Evolutionary conservation across 2,329 filamentous ascomycete genomes (phyloP), one percentile per base, ranked within the genome.

Genomic region (Phialophora macrospora): DNA sequence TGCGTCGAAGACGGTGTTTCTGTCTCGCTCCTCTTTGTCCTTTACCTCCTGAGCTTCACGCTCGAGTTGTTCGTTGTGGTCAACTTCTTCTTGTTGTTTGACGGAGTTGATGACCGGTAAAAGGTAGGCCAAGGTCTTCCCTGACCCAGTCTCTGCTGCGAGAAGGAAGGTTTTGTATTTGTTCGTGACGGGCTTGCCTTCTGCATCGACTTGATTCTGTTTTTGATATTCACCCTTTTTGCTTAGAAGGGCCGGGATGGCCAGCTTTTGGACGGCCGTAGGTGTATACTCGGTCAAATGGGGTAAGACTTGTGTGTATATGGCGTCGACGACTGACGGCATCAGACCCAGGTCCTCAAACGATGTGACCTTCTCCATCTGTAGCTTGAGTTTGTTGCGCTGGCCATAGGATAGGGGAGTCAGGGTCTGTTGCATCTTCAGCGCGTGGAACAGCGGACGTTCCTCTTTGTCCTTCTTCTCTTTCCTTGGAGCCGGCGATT

Each of bases 91-190:
- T 5, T 87, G 88, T 38, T 86, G 81, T 80, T 99, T 99, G 73
- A 99, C 78, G 8, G 91, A 90, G 78, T 99, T 88, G 60, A 99
- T 83, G 17, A 89, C 85, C 0, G 95, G 96, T 4, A 97, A 79
- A 4, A 98, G 81, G 75, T 99, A 99, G 8, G 95, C 92, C 68
- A 99, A 82, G 0, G 95, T 99, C 82, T 99, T 99, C 66, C 95
- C 95, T 0, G 95, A 98, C 12, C 95, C 95, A 0, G 95, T 99
- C 81, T 99, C 95, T 11, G 95, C 95, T 3, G 95, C 95, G 57
- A 99, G 83, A 12, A 99, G 83, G 74, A 92, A 97, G 60, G 88
- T 83, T 61, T 87, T 81, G 73, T 85, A 79, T 81, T 85, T 66
- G 22, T 60, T 52, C 14, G 48, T 46, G 30, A 28, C 8, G 79